Conservation (phyloP, 2,329 filamentous ascomycete species). For the Malbranchea zuffiana region DNA sequence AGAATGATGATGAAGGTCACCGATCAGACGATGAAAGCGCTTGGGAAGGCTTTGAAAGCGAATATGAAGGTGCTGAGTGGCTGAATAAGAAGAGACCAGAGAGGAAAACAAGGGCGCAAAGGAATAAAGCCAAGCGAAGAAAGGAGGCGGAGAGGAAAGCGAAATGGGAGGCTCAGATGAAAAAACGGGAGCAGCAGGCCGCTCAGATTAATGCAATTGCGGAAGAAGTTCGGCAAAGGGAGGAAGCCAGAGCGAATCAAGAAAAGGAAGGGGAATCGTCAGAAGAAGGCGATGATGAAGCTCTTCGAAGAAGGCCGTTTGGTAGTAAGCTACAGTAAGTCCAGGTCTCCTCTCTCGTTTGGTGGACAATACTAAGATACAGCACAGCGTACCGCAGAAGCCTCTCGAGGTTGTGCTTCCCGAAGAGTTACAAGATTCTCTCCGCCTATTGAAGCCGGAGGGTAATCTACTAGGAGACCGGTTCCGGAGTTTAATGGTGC, state of each 20-base stretch:
- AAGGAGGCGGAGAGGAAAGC: conserved; percentile 74
- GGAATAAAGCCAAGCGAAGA: conserved; percentile 77
- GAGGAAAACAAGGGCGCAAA: conserved; percentile 74
- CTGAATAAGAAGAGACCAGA: conserved; percentile 63
- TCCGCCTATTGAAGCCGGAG: conserved; percentile 78
- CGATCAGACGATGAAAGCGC: conserved; percentile 80
- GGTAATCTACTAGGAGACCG: conserved; percentile 90
- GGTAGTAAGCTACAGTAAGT: conserved; percentile 49
- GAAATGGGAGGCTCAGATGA: conserved; percentile 65
- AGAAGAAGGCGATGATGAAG: conserved; percentile 49
- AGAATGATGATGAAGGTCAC: conserved; percentile 62
- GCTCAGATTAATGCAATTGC: conserved; percentile 61
- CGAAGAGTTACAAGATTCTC: conserved; percentile 70
- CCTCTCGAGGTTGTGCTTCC: conserved; percentile 70
- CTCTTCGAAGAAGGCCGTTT: conserved; percentile 60
- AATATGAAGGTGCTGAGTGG: conserved; percentile 53
- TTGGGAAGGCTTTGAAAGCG: conserved; percentile 84
- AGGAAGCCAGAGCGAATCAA: conserved; percentile 36
- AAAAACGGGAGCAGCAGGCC: conserved; percentile 60
- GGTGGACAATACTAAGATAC: conserved; percentile 5
- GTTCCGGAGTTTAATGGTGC: conserved; percentile 76
- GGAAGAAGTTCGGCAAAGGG: conserved; percentile 37
- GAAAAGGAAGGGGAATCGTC: conserved; percentile 28
- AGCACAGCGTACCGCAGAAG: conserved; percentile 51
- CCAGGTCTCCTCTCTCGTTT: neutral